Conservation (phyloP, 176 grass and related monocot genomes). For the Aegilops longissima region DNA sequence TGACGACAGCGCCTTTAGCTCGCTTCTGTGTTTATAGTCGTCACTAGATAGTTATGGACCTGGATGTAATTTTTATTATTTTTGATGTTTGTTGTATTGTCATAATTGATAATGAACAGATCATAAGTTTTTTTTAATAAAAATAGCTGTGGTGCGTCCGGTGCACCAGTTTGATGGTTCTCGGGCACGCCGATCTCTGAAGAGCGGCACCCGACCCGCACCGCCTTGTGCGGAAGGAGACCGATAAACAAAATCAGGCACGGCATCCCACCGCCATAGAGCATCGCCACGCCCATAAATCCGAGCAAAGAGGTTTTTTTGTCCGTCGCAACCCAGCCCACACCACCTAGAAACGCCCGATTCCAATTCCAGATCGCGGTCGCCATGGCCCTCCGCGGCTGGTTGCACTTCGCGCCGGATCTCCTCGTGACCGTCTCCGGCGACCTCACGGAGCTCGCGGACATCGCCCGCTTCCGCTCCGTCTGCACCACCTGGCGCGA, state of each 20-base stretch:
- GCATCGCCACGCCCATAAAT: slow-evolving; percentile 1
- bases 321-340: neutral
- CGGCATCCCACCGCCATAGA: slow-evolving; percentile 19
- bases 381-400: slow-evolving; percentile 36
- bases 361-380: slow-evolving; percentile 5
- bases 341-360: neutral
- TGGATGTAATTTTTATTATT: too few species aligned
- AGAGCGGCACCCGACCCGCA: neutral
- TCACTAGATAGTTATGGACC: too few species aligned
- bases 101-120: too few species aligned
- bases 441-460: slow-evolving; percentile 40
- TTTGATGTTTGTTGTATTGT: too few species aligned
- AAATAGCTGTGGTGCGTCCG: too few species aligned
- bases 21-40: too few species aligned
- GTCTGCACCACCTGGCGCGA: slow-evolving; percentile 55
- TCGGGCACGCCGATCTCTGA: neutral
- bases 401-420: slow-evolving; percentile 43
- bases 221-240: neutral
- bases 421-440: slow-evolving; percentile 51
- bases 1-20: too few species aligned
- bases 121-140: too few species aligned
- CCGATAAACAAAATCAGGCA: neutral
- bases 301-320: neutral
- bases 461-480: slow-evolving; percentile 56
- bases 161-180: too few species aligned